These are phyloP conservation scores for Zygoascus flipseniorum DNA, from an alignment of 805 yeast species.

Conservation along the genomic window DNA sequence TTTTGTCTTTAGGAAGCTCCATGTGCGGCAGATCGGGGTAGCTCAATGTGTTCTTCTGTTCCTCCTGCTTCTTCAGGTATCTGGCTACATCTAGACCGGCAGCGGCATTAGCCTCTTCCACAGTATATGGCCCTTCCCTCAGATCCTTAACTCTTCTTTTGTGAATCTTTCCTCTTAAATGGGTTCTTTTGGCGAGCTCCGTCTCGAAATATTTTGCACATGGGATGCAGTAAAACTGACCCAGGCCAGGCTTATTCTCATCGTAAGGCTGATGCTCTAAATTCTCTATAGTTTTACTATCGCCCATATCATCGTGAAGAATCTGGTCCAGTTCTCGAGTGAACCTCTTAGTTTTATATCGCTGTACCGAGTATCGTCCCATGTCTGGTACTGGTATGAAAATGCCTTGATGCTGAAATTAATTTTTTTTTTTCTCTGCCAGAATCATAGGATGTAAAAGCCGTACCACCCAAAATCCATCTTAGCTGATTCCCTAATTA, in stretches of 20 bases:
- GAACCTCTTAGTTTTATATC: constrained; percentile 60
- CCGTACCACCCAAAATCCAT: not conserved
- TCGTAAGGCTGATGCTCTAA: constrained; percentile 72
- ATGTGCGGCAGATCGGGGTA: not conserved
- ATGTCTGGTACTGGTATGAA: constrained; percentile 27
- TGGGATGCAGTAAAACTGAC: constrained; percentile 88
- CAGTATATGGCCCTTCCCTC: constrained; percentile 73
- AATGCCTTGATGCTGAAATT: not conserved
- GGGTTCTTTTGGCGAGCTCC: constrained; percentile 62
- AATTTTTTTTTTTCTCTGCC: not conserved
- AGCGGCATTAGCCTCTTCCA: constrained; percentile 86
- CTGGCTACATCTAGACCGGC: constrained; percentile 67
- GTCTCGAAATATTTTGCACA: constrained; percentile 90
- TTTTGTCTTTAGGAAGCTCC: constrained; percentile 1
- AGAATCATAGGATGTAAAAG: not conserved
- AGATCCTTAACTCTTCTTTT: constrained; percentile 77
- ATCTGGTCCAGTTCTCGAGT: constrained; percentile 68
- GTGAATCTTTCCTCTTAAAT: constrained; percentile 69
- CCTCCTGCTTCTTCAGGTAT: constrained; percentile 45
- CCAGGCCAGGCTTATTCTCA: constrained; percentile 88
- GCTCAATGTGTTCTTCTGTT: constrained; percentile 6
- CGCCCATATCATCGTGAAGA: constrained; percentile 56
- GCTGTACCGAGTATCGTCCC: constrained; percentile 82
- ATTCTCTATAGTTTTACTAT: constrained; percentile 51
- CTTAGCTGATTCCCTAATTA: not conserved